Conservation (phyloP, 768 basidiomycete genomes). For the Serendipita sp. region DNA sequence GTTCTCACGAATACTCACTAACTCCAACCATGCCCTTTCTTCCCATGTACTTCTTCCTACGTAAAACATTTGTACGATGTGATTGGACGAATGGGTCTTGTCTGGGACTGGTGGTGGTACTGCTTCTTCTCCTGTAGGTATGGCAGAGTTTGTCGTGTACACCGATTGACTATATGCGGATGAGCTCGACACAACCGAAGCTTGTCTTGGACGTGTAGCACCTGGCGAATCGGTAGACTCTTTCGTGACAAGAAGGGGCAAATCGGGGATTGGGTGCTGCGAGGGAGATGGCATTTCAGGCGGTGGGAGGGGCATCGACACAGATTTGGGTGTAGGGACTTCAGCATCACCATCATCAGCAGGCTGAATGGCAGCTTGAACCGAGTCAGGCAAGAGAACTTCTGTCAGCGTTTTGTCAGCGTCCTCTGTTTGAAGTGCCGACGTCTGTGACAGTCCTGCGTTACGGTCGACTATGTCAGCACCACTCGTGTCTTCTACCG, state of each 20-base stretch:
- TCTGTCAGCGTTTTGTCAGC: background rate
- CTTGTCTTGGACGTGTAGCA: background rate
- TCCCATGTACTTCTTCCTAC: slow-evolving; percentile 47
- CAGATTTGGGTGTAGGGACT: slow-evolving; percentile 2
- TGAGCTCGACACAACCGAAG: background rate
- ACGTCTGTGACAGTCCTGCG: background rate
- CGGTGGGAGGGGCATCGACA: background rate
- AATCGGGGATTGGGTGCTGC: background rate
- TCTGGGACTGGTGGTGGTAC: background rate
- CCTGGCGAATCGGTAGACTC: background rate
- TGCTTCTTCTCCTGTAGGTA: background rate
- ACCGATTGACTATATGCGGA: background rate
- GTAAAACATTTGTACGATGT: slow-evolving; percentile 17
- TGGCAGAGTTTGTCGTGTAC: background rate
- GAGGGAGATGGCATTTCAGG: background rate
- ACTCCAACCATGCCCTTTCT: slow-evolving; percentile 69
- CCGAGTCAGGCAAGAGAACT: background rate
- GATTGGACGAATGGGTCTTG: background rate
- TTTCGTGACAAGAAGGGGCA: background rate
- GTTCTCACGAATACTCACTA: slow-evolving; percentile 55
- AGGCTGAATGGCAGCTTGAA: background rate
- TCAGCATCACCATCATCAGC: background rate
- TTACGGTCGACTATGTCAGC: background rate
- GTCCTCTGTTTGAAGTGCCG: background rate
- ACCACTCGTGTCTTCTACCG: background rate